These are phyloP conservation scores for Pythium aristosporum DNA, from an alignment of 352 stramenopile genomes.

Conservation along the genomic window DNA sequence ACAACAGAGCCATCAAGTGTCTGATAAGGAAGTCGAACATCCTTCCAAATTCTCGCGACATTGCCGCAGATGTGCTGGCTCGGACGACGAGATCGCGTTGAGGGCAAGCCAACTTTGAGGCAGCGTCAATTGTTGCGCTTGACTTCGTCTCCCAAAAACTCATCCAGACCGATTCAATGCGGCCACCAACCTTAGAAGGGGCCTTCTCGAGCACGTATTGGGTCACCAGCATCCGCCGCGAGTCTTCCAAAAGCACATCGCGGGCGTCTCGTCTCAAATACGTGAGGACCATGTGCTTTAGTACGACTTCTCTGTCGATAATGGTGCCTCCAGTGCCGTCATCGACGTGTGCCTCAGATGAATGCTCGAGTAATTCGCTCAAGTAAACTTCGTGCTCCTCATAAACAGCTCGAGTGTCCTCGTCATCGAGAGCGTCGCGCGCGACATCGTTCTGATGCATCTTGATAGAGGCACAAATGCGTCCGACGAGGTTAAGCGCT, in stretches of 20 bases:
- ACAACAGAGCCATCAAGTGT: constrained; percentile 78
- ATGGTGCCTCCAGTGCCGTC: constrained; percentile 15
- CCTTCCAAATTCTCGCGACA: constrained; percentile 63
- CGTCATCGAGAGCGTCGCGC: constrained; percentile 42
- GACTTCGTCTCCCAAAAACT: constrained; percentile 40
- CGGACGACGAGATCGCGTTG: constrained; percentile 44
- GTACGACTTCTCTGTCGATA: constrained; percentile 24
- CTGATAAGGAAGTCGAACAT: constrained; percentile 68
- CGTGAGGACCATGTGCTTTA: constrained; percentile 69
- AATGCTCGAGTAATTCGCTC: constrained; percentile 15
- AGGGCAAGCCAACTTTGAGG: constrained; percentile 46
- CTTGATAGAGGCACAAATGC: constrained; percentile 79
- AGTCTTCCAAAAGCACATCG: constrained; percentile 44
- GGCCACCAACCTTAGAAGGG: not conserved
- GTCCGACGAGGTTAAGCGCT: constrained; percentile 69
- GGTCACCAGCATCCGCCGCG: constrained; percentile 50
- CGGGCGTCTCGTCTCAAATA: constrained; percentile 39
- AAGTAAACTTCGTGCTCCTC: constrained; percentile 48
- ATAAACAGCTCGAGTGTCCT: constrained; percentile 38
- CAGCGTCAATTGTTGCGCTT: constrained; percentile 31
- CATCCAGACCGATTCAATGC: constrained; percentile 38
- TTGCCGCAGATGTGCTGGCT: constrained; percentile 44
- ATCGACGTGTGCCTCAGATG: constrained; percentile 24
- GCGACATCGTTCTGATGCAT: constrained; percentile 40
- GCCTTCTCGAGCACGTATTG: constrained; percentile 45